Evolutionary conservation across 2,329 filamentous ascomycete species (phyloP).

Genomic region (Colletotrichum falcatum): DNA sequence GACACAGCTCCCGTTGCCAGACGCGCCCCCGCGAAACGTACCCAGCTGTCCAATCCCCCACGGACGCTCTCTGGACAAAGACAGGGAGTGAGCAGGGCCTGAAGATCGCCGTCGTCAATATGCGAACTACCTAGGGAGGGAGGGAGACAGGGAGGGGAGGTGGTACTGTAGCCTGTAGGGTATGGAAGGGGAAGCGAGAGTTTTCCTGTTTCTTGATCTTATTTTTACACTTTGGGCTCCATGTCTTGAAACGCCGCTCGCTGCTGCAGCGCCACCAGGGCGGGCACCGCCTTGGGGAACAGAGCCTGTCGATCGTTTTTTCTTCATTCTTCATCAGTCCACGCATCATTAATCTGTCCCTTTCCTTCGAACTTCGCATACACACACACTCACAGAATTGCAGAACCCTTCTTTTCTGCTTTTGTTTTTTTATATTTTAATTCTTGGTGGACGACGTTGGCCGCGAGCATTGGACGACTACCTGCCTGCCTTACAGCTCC

Average conservation of each 20-base stretch:
- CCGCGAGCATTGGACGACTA: neutral
- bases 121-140: too few species aligned
- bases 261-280: neutral
- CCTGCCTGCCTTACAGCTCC: too few species aligned
- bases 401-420: neutral
- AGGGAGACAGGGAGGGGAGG: too few species aligned
- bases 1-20: neutral
- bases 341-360: neutral
- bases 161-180: too few species aligned
- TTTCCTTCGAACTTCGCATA: neutral
- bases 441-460: neutral
- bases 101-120: neutral
- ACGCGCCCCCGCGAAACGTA: neutral
- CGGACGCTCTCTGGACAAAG: neutral
- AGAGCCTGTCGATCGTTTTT: neutral
- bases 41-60: neutral
- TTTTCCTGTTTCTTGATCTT: neutral
- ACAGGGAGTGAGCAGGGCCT: neutral
- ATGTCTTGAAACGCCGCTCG: slow-evolving; percentile 7
- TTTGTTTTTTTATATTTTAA: neutral
- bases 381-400: neutral
- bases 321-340: neutral
- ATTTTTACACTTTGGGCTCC: slow-evolving; percentile 8
- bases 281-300: neutral
- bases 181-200: too few species aligned